These are phyloP conservation scores for Immersiella caudata DNA, from an alignment of 495 filamentous ascomycete genomes.

Conservation along the genomic window DNA sequence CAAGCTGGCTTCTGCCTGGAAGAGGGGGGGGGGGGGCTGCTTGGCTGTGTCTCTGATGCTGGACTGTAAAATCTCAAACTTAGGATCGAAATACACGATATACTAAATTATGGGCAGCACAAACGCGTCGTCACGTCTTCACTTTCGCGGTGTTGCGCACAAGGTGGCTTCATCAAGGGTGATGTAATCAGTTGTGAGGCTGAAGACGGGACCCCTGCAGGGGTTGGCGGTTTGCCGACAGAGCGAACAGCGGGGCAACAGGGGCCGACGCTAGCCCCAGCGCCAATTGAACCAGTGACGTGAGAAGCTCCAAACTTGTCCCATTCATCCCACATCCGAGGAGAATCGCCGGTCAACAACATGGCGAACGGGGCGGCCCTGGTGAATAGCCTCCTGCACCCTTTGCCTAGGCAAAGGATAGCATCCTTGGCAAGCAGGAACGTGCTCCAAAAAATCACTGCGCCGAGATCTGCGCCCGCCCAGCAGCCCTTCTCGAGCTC, in stretches of 20 bases:
- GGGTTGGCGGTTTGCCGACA: not conserved
- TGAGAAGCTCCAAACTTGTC: constrained; percentile 12
- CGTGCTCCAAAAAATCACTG: not conserved
- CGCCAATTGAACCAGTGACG: constrained; percentile 18
- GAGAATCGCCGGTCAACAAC: constrained; percentile 4
- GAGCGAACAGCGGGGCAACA: constrained; percentile 19
- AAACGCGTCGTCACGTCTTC: not conserved
- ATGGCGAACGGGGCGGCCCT: constrained; percentile 20
- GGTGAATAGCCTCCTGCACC: constrained; percentile 24
- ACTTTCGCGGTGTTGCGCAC: not conserved
- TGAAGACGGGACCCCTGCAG: not conserved
- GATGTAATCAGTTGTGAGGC: constrained; percentile 15
- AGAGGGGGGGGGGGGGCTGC: no score
- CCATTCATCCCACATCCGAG: not conserved
- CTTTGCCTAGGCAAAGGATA: constrained; percentile 7
- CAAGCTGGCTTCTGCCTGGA: not conserved
- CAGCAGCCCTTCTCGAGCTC: constrained; percentile 35
- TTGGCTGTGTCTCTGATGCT: no score
- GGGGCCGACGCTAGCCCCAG: constrained; percentile 16
- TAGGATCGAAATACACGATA: no score
- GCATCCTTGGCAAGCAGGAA: not conserved
- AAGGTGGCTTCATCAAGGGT: not conserved
- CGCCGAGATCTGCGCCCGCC: not conserved
- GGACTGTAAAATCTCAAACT: no score
- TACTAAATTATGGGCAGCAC: not conserved